Conservation (phyloP, 169 alveolate genomes). For the Toxoplasma gondii region DNA sequence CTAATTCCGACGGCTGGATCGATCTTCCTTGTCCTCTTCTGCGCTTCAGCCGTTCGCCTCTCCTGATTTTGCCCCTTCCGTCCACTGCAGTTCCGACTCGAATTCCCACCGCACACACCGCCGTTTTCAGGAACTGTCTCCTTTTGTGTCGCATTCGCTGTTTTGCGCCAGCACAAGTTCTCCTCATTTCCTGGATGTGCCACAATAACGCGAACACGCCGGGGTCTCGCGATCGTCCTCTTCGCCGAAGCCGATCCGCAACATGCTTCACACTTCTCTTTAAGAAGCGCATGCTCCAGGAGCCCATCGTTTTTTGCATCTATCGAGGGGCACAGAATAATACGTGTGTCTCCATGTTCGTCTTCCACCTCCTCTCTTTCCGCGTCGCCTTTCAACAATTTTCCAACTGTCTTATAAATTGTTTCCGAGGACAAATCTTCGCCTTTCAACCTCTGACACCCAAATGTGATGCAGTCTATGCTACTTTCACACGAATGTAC, state of each 20-base stretch:
- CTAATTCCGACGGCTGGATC: too few species aligned
- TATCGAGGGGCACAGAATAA: not conserved
- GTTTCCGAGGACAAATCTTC: too few species aligned
- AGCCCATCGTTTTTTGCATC: not conserved
- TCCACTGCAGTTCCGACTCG: not conserved
- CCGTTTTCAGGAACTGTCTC: too few species aligned
- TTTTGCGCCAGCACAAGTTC: too few species aligned
- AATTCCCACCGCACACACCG: not conserved
- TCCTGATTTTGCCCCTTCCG: not conserved
- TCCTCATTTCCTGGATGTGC: too few species aligned
- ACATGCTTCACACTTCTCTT: not conserved
- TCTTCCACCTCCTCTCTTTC: not conserved
- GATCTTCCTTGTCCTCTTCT: not conserved
- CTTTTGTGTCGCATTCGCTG: too few species aligned
- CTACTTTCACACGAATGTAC: too few species aligned
- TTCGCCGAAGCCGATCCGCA: not conserved
- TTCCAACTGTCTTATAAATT: too few species aligned
- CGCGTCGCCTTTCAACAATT: not conserved
- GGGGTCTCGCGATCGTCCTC: not conserved
- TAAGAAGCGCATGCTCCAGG: not conserved
- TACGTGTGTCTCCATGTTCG: not conserved
- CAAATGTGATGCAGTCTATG: too few species aligned
- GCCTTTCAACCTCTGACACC: too few species aligned
- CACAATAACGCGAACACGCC: not conserved
- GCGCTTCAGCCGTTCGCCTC: not conserved